Percentiles rank a stretch among this genome's conserved stretches.
Evolutionary conservation across 2,329 filamentous ascomycete genomes (phyloP).

Genomic region (Bisporella sp.): DNA sequence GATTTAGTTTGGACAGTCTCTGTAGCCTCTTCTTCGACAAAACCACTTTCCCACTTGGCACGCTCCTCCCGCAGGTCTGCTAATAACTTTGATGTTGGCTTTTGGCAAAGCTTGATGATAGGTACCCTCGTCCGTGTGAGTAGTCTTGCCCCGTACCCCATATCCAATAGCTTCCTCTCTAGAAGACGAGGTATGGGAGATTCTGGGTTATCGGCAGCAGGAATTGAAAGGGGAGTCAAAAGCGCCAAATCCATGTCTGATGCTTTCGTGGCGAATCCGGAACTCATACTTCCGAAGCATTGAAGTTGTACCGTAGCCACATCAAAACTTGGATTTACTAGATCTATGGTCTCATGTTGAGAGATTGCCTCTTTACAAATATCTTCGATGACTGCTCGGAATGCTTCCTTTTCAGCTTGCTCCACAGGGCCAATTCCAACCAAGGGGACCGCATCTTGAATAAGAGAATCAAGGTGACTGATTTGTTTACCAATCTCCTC

Average conservation of each 20-base stretch:
- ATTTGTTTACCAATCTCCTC: constrained; percentile 45
- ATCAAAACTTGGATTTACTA: constrained; percentile 39
- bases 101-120: constrained; percentile 80
- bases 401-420: constrained; percentile 62
- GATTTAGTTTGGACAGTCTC: constrained; percentile 10
- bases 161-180: constrained; percentile 66
- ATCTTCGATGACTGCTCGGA: constrained; percentile 56
- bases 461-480: constrained; percentile 42
- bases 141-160: constrained; percentile 68
- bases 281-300: constrained; percentile 76
- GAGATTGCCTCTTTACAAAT: constrained; percentile 56
- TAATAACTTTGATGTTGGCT: constrained; percentile 54
- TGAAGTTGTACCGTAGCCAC: constrained; percentile 56
- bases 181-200: constrained; percentile 66
- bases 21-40: constrained; percentile 23
- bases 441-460: constrained; percentile 24
- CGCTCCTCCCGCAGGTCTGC: constrained; percentile 57
- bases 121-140: constrained; percentile 75
- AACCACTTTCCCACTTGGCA: constrained; percentile 62
- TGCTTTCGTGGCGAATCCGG: constrained; percentile 80
- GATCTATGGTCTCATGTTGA: constrained; percentile 39
- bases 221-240: constrained; percentile 53
- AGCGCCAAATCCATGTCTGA: constrained; percentile 88
- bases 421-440: constrained; percentile 56
- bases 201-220: constrained; percentile 44